Evolutionary conservation across 75 land plant genomes (phyloP), one percentile per base, ranked within the genome.

Genomic region (Chamaecyparis obtusa): DNA sequence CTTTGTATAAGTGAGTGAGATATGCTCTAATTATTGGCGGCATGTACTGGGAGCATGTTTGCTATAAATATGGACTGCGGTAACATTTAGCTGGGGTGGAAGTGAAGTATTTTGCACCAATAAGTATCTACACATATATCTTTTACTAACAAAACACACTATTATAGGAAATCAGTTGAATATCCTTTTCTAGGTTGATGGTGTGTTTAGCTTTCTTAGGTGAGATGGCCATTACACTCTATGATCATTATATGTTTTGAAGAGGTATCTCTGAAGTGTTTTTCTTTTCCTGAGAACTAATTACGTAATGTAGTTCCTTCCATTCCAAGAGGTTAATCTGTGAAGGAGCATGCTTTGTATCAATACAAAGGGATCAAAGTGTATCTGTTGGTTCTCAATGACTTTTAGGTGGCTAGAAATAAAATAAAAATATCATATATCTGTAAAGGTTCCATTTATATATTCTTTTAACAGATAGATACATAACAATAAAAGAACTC

Each of bases 11-110:
- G 7, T 46, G 7, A 46, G 48, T 46, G 48, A 46, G 48, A 46
- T 71, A 71, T 87, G 87, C 83, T 78, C 90, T 87, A 88, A 88
- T 88, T 86, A 83, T 86, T 86, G 89, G 85, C 87, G 21, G 81
- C 87, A 39, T 37, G 87, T 87, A 86, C 79, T 76, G 89, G 87
- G 87, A 76, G 89, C 84, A 51, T 86, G 37, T 43, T 71, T 85
- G 86, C 2, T 44, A 87, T 88, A 88, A 88, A 86, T 88, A 86
- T 88, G 89, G 89, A 88, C 83, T 13, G 15, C 37, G 30, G 32
- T 79, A 27, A 79, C 48, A 41, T 43, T 79, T 79, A 79, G 82
- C 30, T 79, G 48, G 48, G 8, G 82, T 21, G 43, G 27, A 79
- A 6, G n/a, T n/a, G 30, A 79, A 9, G 10, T n/a, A 79, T 39